A percentile compares a stretch with the other conserved stretches of the same genome.
These are phyloP conservation scores for Yamadazyma akitaensis DNA, from an alignment of 805 yeast species.

Conservation along the genomic window DNA sequence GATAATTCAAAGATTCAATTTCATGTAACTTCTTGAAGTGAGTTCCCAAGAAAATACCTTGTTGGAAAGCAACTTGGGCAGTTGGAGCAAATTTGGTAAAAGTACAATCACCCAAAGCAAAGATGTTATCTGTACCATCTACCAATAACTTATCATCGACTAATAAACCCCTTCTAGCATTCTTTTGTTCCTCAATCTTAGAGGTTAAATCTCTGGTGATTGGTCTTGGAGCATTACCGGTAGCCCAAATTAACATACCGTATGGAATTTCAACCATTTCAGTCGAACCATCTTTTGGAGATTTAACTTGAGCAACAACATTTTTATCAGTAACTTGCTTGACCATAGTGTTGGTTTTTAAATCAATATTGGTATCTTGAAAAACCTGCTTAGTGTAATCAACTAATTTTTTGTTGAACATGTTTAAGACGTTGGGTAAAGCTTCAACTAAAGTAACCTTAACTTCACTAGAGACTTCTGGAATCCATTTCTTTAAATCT, in stretches of 20 bases:
- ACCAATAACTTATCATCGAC: constrained; percentile 80
- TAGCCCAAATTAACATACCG: constrained; percentile 95
- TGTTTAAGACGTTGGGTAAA: constrained; percentile 78
- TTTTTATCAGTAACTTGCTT: constrained; percentile 72
- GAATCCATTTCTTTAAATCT: constrained; percentile 86
- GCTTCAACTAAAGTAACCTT: constrained; percentile 87
- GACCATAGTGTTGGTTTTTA: constrained; percentile 83
- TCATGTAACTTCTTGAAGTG: constrained; percentile 64
- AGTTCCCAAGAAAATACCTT: constrained; percentile 77
- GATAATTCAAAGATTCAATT: constrained; percentile 54
- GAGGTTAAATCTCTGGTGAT: constrained; percentile 64
- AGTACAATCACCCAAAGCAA: constrained; percentile 94
- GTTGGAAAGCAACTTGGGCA: constrained; percentile 96
- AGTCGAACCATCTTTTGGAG: constrained; percentile 59
- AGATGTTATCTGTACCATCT: constrained; percentile 79
- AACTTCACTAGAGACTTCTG: constrained; percentile 77
- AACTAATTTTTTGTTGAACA: constrained; percentile 66
- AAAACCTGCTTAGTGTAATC: constrained; percentile 80
- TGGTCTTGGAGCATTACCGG: constrained; percentile 90
- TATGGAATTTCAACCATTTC: constrained; percentile 68
- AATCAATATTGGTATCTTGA: constrained; percentile 60
- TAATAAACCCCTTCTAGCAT: constrained; percentile 86
- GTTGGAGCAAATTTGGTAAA: constrained; percentile 91
- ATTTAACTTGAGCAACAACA: constrained; percentile 68
- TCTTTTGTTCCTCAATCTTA: constrained; percentile 70